These are phyloP conservation scores for Lumnitzera littorea DNA, from an alignment of 345 rosid species.

Conservation along the genomic window DNA sequence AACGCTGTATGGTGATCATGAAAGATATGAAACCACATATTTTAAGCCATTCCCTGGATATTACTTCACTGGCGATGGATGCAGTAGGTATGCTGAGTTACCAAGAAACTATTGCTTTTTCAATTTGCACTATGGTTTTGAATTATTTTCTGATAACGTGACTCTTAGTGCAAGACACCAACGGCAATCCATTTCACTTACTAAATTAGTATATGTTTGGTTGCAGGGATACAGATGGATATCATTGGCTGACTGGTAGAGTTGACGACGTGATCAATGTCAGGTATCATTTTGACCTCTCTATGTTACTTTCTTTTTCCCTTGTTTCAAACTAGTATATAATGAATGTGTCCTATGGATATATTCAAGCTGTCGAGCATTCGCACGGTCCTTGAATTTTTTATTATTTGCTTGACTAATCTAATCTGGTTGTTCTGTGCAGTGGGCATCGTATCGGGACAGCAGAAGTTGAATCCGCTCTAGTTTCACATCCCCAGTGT, in stretches of 20 bases:
- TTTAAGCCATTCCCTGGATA: slow-evolving; percentile 93
- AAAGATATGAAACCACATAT: slow-evolving; percentile 94
- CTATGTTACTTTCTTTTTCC: background rate
- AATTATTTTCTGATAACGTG: too few relatives aligned
- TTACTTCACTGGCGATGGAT: slow-evolving; percentile 95
- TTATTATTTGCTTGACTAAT: background rate
- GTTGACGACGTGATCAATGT: slow-evolving; percentile 99
- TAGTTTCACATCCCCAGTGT: slow-evolving; percentile 90
- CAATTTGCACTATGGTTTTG: background rate
- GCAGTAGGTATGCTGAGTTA: slow-evolving; percentile 56
- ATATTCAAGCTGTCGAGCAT: background rate
- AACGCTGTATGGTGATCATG: slow-evolving; percentile 96
- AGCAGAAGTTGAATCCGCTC: slow-evolving; percentile 98
- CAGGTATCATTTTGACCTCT: slow-evolving; percentile 40
- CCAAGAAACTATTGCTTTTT: background rate
- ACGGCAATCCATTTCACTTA: background rate
- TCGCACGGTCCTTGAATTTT: too few relatives aligned
- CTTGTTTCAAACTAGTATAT: background rate
- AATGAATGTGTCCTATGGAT: background rate
- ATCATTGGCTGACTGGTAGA: slow-evolving; percentile 94
- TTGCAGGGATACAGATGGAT: slow-evolving; percentile 97
- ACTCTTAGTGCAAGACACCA: too few relatives aligned
- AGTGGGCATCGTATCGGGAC: slow-evolving; percentile 99
- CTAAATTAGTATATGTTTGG: slow-evolving; percentile 2
- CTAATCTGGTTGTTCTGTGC: slow-evolving; percentile 11